Percentiles rank a stretch among this genome's conserved stretches.
These are phyloP conservation scores for Phytophthora megakarya DNA, from an alignment of 352 stramenopile genomes.

Conservation along the genomic window DNA sequence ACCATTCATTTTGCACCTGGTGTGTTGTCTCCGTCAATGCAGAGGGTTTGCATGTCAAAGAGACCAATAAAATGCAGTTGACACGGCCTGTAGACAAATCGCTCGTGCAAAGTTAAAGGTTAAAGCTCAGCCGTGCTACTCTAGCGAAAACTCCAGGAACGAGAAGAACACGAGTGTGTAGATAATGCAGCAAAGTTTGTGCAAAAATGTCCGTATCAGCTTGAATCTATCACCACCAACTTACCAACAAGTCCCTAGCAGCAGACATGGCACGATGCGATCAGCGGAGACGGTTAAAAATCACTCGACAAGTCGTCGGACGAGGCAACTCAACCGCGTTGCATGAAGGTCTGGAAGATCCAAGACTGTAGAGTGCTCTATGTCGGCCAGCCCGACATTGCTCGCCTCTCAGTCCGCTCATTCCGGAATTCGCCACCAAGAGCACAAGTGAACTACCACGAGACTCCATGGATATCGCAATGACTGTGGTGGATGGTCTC, in stretches of 20 bases:
- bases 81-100: no score
- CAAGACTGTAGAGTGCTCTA: no score
- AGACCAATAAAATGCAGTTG: no score
- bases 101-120: not conserved
- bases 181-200: not conserved
- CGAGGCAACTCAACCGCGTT: not conserved
- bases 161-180: not conserved
- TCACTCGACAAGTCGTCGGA: not conserved
- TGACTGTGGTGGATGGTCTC: slow-evolving; percentile 5
- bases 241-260: no score
- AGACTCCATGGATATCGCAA: slow-evolving; percentile 1
- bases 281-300: not conserved
- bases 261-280: not conserved
- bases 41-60: no score
- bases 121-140: not conserved
- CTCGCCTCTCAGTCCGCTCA: not conserved
- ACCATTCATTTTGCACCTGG: no score
- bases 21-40: no score
- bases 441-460: not conserved
- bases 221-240: not conserved
- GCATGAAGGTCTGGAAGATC: not conserved
- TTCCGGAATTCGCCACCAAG: slow-evolving; percentile 16
- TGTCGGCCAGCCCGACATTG: no score
- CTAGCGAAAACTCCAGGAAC: not conserved
- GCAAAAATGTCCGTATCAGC: not conserved